Percentiles rank a stretch among this genome's conserved stretches.
Conservation (phyloP, 2,329 filamentous ascomycete genomes). For the Polychaeton citri region DNA sequence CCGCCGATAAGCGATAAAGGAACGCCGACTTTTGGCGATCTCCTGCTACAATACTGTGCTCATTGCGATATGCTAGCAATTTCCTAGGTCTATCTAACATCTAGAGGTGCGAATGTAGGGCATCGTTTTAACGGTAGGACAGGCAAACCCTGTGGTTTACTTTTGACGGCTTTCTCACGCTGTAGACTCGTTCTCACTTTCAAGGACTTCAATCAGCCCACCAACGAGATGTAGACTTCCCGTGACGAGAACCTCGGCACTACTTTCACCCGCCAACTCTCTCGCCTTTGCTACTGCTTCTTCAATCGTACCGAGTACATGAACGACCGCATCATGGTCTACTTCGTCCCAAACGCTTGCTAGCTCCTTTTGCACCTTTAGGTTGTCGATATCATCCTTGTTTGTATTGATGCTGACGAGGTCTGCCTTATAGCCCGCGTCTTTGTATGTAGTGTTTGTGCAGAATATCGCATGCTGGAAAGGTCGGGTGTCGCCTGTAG, state of each 20-base stretch:
- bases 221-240: constrained; percentile 79
- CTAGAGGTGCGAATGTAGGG: too few relatives aligned
- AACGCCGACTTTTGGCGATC: too few relatives aligned
- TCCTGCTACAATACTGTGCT: too few relatives aligned
- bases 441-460: constrained; percentile 56
- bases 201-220: constrained; percentile 60
- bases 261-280: constrained; percentile 21
- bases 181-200: constrained; percentile 23
- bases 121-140: too few relatives aligned
- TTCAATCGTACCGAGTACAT: constrained; percentile 52
- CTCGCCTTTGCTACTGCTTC: constrained; percentile 52
- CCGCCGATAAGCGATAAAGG: too few relatives aligned
- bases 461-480: constrained; percentile 73
- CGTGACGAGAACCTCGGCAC: constrained; percentile 57
- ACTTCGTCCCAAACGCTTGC: constrained; percentile 47
- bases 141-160: too few relatives aligned
- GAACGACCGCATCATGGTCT: constrained; percentile 39
- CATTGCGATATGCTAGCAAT: too few relatives aligned
- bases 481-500: constrained; percentile 25
- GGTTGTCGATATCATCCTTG: constrained; percentile 40
- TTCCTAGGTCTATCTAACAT: too few relatives aligned
- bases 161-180: too few relatives aligned
- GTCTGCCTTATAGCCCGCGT: constrained; percentile 49
- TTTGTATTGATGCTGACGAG: constrained; percentile 50
- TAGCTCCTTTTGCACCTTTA: constrained; percentile 55